phyloP scores from a whole-genome alignment of 495 filamentous ascomycete genomes.

The Copromyces sp. region DNA sequence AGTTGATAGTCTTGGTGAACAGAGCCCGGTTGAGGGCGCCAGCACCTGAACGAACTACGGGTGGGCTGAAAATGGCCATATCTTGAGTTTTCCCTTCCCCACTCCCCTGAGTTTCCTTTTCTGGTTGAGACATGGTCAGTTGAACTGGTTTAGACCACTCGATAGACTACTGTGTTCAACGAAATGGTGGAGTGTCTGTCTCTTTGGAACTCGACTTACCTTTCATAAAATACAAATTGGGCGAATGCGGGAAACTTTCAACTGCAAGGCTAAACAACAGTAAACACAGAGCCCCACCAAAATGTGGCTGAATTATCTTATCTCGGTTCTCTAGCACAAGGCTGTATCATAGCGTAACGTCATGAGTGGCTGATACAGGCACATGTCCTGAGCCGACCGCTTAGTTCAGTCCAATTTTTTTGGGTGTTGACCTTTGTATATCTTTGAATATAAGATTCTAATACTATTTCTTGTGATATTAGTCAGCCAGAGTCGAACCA shows the following conservation, averaged over 20 bases:
- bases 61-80: constrained; percentile 57
- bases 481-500: not conserved
- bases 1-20: constrained; percentile 62
- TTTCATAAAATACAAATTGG: not conserved
- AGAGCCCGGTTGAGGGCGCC: constrained; percentile 69
- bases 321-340: not conserved
- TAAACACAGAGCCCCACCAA: not conserved
- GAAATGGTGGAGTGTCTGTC: not conserved
- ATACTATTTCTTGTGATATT: not conserved
- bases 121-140: not conserved
- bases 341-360: not conserved
- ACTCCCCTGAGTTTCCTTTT: not conserved
- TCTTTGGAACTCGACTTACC: not conserved
- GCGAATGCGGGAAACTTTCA: constrained; percentile 1
- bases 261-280: not conserved
- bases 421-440: not conserved
- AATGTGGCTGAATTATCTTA: not conserved
- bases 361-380: not conserved
- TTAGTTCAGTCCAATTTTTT: not conserved
- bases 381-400: not conserved
- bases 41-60: constrained; percentile 57
- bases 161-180: constrained; percentile 59
- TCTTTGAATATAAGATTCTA: not conserved
- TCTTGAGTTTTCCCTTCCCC: constrained; percentile 7
- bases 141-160: not conserved